Evolutionary conservation across 1,284 basidiomycete genomes (phyloP).

Genomic region (Erythrobasidium hasegawianum): DNA sequence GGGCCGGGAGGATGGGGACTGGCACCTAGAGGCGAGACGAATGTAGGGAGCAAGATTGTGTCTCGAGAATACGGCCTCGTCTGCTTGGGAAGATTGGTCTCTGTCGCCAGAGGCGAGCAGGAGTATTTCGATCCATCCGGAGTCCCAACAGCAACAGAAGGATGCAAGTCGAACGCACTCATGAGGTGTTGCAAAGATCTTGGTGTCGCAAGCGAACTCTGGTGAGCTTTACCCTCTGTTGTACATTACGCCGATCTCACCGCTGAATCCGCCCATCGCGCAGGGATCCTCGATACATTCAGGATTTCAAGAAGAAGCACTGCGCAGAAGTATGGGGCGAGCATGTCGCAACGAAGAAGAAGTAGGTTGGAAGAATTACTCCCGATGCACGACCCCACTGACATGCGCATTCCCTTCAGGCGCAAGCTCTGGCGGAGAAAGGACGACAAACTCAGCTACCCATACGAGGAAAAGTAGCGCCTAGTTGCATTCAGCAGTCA

Average conservation of each 20-base stretch:
- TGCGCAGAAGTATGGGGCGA: conserved; percentile 83
- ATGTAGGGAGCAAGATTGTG: conserved; percentile 82
- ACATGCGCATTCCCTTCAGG: no score
- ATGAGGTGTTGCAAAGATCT: conserved; percentile 99
- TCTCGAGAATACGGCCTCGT: conserved; percentile 93
- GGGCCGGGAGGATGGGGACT: conserved; percentile 98
- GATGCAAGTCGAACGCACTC: conserved; percentile 91
- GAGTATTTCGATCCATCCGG: conserved; percentile 92
- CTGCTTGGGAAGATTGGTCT: conserved; percentile 77
- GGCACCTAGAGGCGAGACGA: conserved; percentile 86
- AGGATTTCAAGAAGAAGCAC: conserved; percentile 81
- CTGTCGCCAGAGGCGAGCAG: conserved; percentile 89
- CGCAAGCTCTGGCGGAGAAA: conserved; percentile 86
- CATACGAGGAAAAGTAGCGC: conserved; percentile 29
- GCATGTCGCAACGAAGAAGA: conserved; percentile 75
- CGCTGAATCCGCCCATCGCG: neutral
- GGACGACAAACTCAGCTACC: conserved; percentile 55
- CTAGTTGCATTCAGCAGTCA: no score
- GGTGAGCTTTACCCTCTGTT: no score
- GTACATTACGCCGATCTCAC: no score
- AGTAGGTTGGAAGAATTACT: no score
- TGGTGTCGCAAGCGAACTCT: conserved; percentile 92
- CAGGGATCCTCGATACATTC: conserved; percentile 93
- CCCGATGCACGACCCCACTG: no score
- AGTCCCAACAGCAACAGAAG: conserved; percentile 89